Base-by-base conservation (phyloP, 2,329 filamentous ascomycete species). In the Penicillium freii region DNA sequence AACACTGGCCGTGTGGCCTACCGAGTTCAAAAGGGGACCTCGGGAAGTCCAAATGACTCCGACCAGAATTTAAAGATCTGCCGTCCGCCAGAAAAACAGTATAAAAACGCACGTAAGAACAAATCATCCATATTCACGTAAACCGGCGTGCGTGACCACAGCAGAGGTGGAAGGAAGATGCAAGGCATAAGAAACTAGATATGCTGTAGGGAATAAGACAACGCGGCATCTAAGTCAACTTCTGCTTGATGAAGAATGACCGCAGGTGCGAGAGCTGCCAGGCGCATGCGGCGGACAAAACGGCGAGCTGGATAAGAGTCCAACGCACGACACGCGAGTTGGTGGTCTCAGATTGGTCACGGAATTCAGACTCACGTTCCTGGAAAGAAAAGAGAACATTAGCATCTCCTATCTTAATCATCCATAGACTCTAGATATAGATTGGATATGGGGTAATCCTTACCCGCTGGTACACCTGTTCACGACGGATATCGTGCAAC, bases 231-330 rank as follows among this genome's bases (percentile, higher is more conserved):
- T 85, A 99, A 59, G 94, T 97, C 75, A 99, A 87, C 84, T 99
- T 99, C 82, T 97, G 93, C 84, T 99, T 99, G 82, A 99, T 99
- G 81, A 99, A 99, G 84, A 99, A 99, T 46, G 90, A 89, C 67
- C 94, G 85, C 69, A 99, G 84, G 78, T 99, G 93, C 53, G 92
- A 96, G 46, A 99, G 82, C 77, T 99, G 94, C 94, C 94, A 99
- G 60, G 91, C 90, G 78, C 94, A 99, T 34, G 94, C 96, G 55
- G 88, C 82, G 54, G 87, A 90, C 53, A 99, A 82, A 38, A 97
- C 86, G 51, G 87, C 83, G 59, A 97, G 80, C 78, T 99, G 94
- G 66, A 97, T 88, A 64, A 97, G 71, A 65, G 94, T 93, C 93
- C 94, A 99, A 67, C 92, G 87, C 50, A 97, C 87, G 62, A 97